Conservation (phyloP, 352 stramenopile genomes). For the Phytophthora agathidicida region DNA sequence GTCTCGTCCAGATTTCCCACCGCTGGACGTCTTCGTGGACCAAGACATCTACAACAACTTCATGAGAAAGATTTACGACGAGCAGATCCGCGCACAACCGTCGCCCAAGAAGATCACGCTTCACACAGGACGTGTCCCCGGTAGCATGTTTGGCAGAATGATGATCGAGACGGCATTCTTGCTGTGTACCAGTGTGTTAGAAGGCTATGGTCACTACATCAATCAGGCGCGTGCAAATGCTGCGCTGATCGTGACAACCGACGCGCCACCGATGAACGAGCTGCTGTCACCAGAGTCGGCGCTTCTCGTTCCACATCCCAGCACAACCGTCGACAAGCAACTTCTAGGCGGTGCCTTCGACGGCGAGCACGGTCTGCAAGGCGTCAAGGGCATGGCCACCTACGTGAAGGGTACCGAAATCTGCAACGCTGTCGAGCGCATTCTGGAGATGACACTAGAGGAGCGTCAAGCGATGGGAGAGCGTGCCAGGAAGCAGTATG, state of each 20-base stretch:
- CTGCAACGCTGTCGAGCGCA: constrained; percentile 48
- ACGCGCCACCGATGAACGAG: constrained; percentile 67
- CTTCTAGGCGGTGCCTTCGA: constrained; percentile 45
- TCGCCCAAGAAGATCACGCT: constrained; percentile 34
- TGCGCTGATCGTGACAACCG: constrained; percentile 56
- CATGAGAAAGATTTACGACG: constrained; percentile 31
- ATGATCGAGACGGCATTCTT: constrained; percentile 53
- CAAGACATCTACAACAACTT: constrained; percentile 41
- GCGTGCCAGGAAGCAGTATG: constrained; percentile 34
- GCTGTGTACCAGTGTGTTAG: constrained; percentile 56
- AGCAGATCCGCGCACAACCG: constrained; percentile 22
- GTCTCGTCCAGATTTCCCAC: constrained; percentile 42
- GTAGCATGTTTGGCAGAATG: constrained; percentile 44
- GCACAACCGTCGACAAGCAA: constrained; percentile 32
- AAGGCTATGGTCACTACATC: constrained; percentile 76
- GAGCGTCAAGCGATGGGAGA: constrained; percentile 41
- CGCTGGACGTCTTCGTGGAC: constrained; percentile 47
- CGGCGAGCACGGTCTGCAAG: constrained; percentile 35
- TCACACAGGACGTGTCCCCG: constrained; percentile 37
- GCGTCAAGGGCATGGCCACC: constrained; percentile 53
- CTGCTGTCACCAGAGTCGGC: constrained; percentile 48
- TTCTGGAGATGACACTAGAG: constrained; percentile 36
- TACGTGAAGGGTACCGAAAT: constrained; percentile 47
- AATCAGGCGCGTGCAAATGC: constrained; percentile 63
- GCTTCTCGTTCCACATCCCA: constrained; percentile 39